Evolutionary conservation across 805 yeast genomes (phyloP).

Genomic region (Kluyveromyces lactis): DNA sequence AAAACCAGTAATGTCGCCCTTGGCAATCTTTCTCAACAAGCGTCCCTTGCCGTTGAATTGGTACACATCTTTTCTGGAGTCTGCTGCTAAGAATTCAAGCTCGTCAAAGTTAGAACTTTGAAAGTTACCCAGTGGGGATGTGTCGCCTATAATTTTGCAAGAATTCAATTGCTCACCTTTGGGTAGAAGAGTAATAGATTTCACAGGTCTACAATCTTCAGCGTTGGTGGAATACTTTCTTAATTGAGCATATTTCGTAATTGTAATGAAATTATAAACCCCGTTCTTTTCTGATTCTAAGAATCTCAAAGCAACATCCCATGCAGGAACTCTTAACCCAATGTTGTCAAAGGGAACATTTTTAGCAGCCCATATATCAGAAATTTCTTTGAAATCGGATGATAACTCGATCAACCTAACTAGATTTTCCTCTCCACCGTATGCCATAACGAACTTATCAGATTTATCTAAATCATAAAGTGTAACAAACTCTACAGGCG

Average conservation of each 20-base stretch:
- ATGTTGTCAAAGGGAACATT: conserved; percentile 76
- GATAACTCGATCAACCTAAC: conserved; percentile 23
- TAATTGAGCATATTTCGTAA: conserved; percentile 50
- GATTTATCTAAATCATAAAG: conserved; percentile 36
- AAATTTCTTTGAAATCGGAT: conserved; percentile 21
- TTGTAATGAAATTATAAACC: conserved; percentile 44
- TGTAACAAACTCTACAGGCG: conserved; percentile 40
- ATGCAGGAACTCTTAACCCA: conserved; percentile 74
- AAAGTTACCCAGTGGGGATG: conserved; percentile 15
- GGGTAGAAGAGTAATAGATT: conserved; percentile 25
- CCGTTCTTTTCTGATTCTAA: conserved; percentile 26
- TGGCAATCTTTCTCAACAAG: conserved; percentile 63
- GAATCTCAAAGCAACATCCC: conserved; percentile 52
- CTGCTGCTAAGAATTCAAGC: conserved; percentile 55
- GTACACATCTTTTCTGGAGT: conserved; percentile 58
- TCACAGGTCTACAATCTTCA: conserved; percentile 55
- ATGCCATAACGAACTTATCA: conserved; percentile 47
- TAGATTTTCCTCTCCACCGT: conserved; percentile 77
- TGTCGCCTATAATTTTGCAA: conserved; percentile 10
- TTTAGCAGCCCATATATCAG: conserved; percentile 56
- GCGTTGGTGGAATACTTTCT: conserved; percentile 62
- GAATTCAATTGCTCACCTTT: conserved; percentile 22
- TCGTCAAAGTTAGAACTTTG: conserved; percentile 14
- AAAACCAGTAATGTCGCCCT: conserved; percentile 65
- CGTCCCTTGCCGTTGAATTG: conserved; percentile 45